Evolutionary conservation across 2,329 filamentous ascomycete genomes (phyloP), one percentile per base, ranked within the genome.

Genomic region (Penicillium janthinellum): DNA sequence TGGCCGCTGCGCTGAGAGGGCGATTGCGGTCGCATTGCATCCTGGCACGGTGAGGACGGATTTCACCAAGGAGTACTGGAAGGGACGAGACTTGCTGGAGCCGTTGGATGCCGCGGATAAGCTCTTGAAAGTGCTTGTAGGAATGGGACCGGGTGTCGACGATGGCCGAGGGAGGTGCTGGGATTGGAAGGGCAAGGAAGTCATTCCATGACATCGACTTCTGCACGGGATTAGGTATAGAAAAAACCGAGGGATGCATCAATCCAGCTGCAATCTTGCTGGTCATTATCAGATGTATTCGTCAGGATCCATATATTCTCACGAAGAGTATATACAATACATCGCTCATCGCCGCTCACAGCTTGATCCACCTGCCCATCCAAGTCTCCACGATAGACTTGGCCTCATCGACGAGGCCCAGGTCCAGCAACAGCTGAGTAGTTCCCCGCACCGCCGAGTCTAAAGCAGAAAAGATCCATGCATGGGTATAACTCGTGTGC

Each of bases 41-140:
- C 91, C 91, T 1, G 91, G 91, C 2, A 95, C 91, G 1, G 90
- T 95, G 51, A 87, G 84, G 78, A 95, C 91, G 53, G 87, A 84
- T 10, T 77, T 96, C 62, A 91, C 87, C 63, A 83, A 81, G 68
- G 86, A 87, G 45, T 95, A 90, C 71, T 94, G 90, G 90, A 79
- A 71, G 0, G 85, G 81, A 42, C 86, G 89, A 65, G 87, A 88
- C 74, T 76, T 95, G 65, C 88, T 94, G 66, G 85, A 82, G 60
- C 81, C 86, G 0, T 86, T 88, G 61, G 88, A 84, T 69, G 86
- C 89, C 20, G 90, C 85, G 0, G 84, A 85, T 77, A 84, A 81
- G 72, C 75, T 95, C 75, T 73, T 88, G 28, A 78, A 83, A 37
- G 85, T 93, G 7, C 74, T 89, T 5, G 76, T 74, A 39, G 71